These are phyloP conservation scores for Rubroboletus satanas DNA, from an alignment of 768 basidiomycete species.

Conservation along the genomic window DNA sequence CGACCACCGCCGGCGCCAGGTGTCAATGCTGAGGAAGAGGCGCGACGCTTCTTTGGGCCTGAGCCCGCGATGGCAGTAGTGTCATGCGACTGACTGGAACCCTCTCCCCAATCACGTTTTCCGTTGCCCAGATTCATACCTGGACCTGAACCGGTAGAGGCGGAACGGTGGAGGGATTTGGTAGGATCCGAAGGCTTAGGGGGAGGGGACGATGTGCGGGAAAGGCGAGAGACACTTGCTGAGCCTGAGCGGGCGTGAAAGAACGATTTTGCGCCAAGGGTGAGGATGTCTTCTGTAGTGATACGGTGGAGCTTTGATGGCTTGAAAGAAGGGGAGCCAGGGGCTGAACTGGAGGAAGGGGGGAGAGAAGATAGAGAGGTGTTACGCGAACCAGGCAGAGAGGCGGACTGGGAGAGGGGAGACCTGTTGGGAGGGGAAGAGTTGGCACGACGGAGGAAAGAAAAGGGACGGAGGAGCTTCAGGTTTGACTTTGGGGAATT, in stretches of 20 bases:
- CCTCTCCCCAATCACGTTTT: slow-evolving; percentile 5
- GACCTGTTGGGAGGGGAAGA: slow-evolving; percentile 8
- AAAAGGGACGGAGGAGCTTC: slow-evolving; percentile 21
- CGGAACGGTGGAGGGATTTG: slow-evolving; percentile 17
- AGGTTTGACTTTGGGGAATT: slow-evolving; percentile 6
- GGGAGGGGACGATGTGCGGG: slow-evolving; percentile 14
- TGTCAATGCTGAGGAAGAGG: slow-evolving; percentile 20
- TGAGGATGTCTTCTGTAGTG: slow-evolving; percentile 31
- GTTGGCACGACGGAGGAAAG: slow-evolving; percentile 18
- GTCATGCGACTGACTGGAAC: not conserved
- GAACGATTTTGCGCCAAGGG: slow-evolving; percentile 28
- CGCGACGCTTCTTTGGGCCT: slow-evolving; percentile 14
- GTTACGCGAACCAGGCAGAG: slow-evolving; percentile 13
- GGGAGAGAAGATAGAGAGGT: slow-evolving; percentile 14
- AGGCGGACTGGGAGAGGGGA: slow-evolving; percentile 5
- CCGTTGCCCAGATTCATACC: not conserved
- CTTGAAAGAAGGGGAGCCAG: slow-evolving; percentile 12
- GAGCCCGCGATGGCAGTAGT: not conserved
- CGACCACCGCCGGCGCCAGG: slow-evolving; percentile 31
- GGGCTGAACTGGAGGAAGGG: slow-evolving; percentile 11
- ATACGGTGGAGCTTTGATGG: slow-evolving; percentile 14
- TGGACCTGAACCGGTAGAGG: slow-evolving; percentile 18
- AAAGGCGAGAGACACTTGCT: not conserved
- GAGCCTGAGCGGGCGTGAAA: slow-evolving; percentile 28
- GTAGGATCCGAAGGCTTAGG: slow-evolving; percentile 2